Conservation (phyloP, 371 early-diverging fungal genomes). For the Paraphysoderma sedebokerense region DNA sequence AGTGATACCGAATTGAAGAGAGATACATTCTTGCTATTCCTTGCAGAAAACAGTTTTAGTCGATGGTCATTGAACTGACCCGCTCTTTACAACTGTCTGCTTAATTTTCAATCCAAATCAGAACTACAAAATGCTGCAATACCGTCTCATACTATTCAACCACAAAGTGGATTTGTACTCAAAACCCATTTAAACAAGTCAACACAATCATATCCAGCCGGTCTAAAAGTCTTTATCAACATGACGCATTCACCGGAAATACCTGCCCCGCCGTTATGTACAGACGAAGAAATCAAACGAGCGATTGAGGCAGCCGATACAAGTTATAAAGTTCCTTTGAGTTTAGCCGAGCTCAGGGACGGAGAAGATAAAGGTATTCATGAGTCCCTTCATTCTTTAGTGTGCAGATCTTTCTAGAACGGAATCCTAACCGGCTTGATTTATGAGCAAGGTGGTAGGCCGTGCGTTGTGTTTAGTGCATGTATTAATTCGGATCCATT, state of each 20-base stretch:
- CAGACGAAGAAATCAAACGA: slow-evolving; percentile 39
- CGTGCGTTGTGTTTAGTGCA: slow-evolving; percentile 42
- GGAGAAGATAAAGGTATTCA: slow-evolving; percentile 24
- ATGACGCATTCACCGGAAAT: slow-evolving; percentile 38
- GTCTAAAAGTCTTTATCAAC: slow-evolving; percentile 45
- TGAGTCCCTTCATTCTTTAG: neutral
- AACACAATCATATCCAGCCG: slow-evolving; percentile 14
- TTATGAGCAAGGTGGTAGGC: slow-evolving; percentile 18
- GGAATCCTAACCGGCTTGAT: neutral
- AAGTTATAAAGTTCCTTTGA: slow-evolving; percentile 45
- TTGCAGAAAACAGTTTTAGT: no score
- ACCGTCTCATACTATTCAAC: slow-evolving; percentile 21
- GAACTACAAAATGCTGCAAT: no score
- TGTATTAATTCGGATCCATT: slow-evolving; percentile 43
- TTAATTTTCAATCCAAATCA: no score
- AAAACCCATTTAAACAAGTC: slow-evolving; percentile 24
- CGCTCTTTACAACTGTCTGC: no score
- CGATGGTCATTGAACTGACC: no score
- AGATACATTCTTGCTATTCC: no score
- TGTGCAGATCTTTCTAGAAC: slow-evolving; percentile 2
- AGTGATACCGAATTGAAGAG: no score
- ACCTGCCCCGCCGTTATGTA: slow-evolving; percentile 35
- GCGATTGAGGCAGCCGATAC: slow-evolving; percentile 38
- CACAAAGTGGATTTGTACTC: slow-evolving; percentile 40
- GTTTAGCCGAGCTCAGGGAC: slow-evolving; percentile 24